A percentile compares a stretch with the other conserved stretches of the same genome.
Evolutionary conservation across 1,284 basidiomycete species (phyloP).

Genomic region (Sanguinoderma infundibulare): DNA sequence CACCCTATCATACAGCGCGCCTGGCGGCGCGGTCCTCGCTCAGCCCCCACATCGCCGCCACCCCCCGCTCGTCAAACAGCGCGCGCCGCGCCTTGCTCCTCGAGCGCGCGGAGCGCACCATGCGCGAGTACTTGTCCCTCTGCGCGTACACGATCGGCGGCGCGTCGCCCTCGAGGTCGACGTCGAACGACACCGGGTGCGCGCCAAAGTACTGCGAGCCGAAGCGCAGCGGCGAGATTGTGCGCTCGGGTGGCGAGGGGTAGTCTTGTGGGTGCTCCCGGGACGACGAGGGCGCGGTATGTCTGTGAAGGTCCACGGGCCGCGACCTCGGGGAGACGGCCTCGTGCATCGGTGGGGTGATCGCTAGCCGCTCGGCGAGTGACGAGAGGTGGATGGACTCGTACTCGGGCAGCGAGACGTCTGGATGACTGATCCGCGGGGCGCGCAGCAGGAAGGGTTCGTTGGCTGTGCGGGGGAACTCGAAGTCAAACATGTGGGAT

Average conservation of each 20-base stretch:
- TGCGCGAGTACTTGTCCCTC: conserved; percentile 14
- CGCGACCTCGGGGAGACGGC: neutral
- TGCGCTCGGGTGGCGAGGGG: conserved; percentile 12
- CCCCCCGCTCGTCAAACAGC: conserved; percentile 12
- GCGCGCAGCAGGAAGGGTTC: neutral
- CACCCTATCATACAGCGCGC: neutral
- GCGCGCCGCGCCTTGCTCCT: conserved; percentile 2
- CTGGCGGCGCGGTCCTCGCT: neutral
- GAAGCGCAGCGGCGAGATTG: conserved; percentile 18
- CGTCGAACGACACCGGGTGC: neutral
- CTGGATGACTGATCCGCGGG: conserved; percentile 15
- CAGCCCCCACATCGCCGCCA: conserved; percentile 10
- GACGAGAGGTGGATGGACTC: conserved; percentile 1
- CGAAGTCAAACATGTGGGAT: neutral
- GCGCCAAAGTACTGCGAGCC: conserved; percentile 1
- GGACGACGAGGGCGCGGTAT: too few species aligned
- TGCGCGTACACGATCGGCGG: conserved; percentile 2
- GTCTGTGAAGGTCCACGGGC: neutral
- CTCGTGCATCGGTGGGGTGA: conserved; percentile 2
- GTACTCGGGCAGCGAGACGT: conserved; percentile 8
- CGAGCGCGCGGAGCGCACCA: conserved; percentile 17
- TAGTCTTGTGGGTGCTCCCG: conserved; percentile 2
- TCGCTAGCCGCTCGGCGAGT: conserved; percentile 4
- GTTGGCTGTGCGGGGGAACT: neutral
- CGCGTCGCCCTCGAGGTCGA: neutral